Percentiles rank a stretch among this genome's conserved stretches.
Evolutionary conservation across 192 early-diverging fungal species (phyloP).

Genomic region (Backusella parvicylindrica): DNA sequence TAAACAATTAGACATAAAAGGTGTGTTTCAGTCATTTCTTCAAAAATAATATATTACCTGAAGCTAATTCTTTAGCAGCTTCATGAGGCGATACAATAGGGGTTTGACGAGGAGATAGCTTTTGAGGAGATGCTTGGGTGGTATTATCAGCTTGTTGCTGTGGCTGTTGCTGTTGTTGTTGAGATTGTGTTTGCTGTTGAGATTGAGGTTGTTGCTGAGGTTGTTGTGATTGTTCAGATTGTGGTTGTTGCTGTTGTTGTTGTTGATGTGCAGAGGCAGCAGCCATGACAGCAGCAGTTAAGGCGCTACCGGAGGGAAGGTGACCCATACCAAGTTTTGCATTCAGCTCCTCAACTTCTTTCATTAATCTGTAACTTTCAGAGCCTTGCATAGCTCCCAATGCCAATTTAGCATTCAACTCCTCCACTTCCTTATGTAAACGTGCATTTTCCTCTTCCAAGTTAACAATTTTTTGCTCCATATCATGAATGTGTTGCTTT

Average conservation of each 20-base stretch:
- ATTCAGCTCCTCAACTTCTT: slow-evolving; percentile 67
- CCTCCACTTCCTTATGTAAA: slow-evolving; percentile 66
- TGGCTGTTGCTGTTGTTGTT: slow-evolving; percentile 12
- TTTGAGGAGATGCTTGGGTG: neutral
- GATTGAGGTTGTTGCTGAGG: slow-evolving; percentile 5
- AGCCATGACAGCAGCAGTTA: slow-evolving; percentile 23
- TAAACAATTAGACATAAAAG: neutral
- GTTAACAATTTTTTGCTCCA: slow-evolving; percentile 60
- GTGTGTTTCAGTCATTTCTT: neutral
- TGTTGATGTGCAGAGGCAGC: slow-evolving; percentile 25
- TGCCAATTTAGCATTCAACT: slow-evolving; percentile 62
- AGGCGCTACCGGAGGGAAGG: slow-evolving; percentile 4
- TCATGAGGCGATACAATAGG: neutral
- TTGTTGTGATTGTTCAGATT: neutral
- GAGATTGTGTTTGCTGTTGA: slow-evolving; percentile 9
- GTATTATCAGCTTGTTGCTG: slow-evolving; percentile 10
- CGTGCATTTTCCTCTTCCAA: slow-evolving; percentile 62
- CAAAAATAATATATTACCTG: slow-evolving; percentile 3
- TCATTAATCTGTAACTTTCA: slow-evolving; percentile 57
- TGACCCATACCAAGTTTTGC: slow-evolving; percentile 59
- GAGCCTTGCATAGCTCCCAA: slow-evolving; percentile 50
- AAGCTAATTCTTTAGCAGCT: neutral
- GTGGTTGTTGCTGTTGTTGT: slow-evolving; percentile 15
- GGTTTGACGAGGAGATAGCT: neutral
- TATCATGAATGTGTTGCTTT: slow-evolving; percentile 71